Evolutionary conservation across 139 green algal species (phyloP), one percentile per base, ranked within the genome.

Genomic region (Diplosphaera chodatii): DNA sequence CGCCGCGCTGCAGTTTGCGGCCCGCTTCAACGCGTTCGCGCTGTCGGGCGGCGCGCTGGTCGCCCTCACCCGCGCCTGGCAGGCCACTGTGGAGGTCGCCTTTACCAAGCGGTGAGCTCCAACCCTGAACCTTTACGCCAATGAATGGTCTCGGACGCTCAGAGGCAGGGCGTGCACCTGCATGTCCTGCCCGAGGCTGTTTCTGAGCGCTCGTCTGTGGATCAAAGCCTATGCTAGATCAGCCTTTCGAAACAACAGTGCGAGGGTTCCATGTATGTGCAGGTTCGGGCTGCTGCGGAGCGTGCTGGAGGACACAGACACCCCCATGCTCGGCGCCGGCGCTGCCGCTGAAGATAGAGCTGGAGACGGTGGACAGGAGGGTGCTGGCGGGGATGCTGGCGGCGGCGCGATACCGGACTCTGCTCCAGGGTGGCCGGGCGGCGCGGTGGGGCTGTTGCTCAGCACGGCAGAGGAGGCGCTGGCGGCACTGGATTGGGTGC

Each of bases 1-100:
- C 34, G 71, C 29, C n/a, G 83, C 73, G 29, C 74, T 88, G 65
- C 79, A 67, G 40, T 83, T 87, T 71, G 85, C 80, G 15, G 71
- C 83, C 75, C 69, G 75, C 15, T 78, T 79, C 78, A 94, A 94
- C 56, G 80, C 83, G 1, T 83, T 82, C 55, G 75, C 77, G 20
- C 74, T 80, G 40, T n/a, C 68, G 59, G 40, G 71, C 22, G 77
- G 62, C 13, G 84, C 76, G 3, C 84, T 86, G 78, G 66, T 62
- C 1, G 78, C 83, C 21, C 69, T 80, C 37, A 72, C 84, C 28
- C 71, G 74, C 22, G 86, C 76, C 8, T 94, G 88, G 85, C 69
- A 81, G 55, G 73, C 82, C n/a, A 63, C 83, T 22, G 63, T 82
- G 4, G 72, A 85, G 40, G 72, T 91, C 15, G 77, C 79, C 13